Base-by-base conservation (phyloP, 1,139 yeast genomes). In the Hanseniaspora uvarum region DNA sequence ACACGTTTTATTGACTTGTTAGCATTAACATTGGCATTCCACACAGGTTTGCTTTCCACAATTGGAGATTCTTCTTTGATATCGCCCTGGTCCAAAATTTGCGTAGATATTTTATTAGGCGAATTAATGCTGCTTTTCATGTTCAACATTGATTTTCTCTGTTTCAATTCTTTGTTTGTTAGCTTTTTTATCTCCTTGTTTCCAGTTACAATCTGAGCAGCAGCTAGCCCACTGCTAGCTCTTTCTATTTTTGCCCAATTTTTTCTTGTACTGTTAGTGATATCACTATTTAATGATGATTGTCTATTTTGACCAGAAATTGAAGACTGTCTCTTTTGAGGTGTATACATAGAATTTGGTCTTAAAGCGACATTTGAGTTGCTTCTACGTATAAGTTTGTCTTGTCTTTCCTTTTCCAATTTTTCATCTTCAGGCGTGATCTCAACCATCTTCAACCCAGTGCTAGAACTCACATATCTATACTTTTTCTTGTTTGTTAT, bases 381-480 rank as follows among this genome's bases (percentile, higher is more conserved):
- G 16, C 56, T 37, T 36, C 55, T 48, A 43, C 56, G 47, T 3
- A 49, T 23, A 11, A 44, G 10, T 11, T 19, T 46, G 18, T 26
- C 39, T 31, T 46, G 49, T 10, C 21, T 54, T 39, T 49, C 38
- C 52, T 49, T 48, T 36, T 31, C 51, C 56, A 34, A 53, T 47
- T 43, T 39, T 4, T 47, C 31, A 5, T 47, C 55, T 11, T 62
- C 66, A 23, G 67, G 67, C 3, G 76, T 74, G 2, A 75, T 77
- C 55, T 74, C 77, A 4, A 75, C 65, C 11, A 74, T 68, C 18
- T 73, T 68, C 23, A 75, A 60, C 8, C 79, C 79, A 59, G 72
- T 0, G 77, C 73, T 2, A 78, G 79, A 31, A 75, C 43, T 39
- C 30, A 39, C 67, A 61, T 74, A 75, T 57, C 70, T 74, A 54